Conservation (phyloP, 2,329 filamentous ascomycete genomes). For the Aspergillus proliferans region DNA sequence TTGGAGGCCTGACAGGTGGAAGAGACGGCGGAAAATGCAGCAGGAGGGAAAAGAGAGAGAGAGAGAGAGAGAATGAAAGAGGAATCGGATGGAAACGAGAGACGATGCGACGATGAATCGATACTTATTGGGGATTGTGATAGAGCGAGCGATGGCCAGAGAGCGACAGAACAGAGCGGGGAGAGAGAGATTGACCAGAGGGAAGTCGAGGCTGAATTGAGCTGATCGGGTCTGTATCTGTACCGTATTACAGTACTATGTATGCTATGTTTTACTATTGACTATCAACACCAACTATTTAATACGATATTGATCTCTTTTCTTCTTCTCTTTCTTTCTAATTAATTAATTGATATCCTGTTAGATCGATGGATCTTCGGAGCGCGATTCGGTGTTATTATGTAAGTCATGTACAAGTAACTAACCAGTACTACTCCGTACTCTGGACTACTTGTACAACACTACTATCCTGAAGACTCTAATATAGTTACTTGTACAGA, state of each 20-base stretch:
- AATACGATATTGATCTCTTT: slow-evolving; percentile 1
- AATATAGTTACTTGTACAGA: no score
- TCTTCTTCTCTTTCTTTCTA: slow-evolving; percentile 2
- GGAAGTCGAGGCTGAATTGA: not conserved
- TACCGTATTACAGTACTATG: no score
- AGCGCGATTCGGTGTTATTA: no score
- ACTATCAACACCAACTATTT: not conserved
- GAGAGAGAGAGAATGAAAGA: slow-evolving; percentile 14
- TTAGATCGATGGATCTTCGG: no score
- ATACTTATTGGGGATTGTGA: slow-evolving; percentile 1
- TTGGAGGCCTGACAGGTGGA: no score
- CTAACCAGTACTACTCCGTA: no score
- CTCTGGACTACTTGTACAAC: no score
- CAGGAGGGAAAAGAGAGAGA: slow-evolving; percentile 13
- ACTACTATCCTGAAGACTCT: no score
- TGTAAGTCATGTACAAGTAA: no score
- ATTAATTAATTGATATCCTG: not conserved
- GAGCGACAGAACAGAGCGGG: slow-evolving; percentile 4
- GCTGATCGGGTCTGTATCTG: slow-evolving; percentile 1
- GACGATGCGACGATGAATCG: slow-evolving; percentile 13
- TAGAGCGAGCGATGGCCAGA: no score
- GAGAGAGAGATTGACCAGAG: not conserved
- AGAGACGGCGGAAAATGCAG: slow-evolving; percentile 9
- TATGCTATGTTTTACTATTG: no score
- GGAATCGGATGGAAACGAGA: slow-evolving; percentile 15